Evolutionary conservation across 176 grass and related monocot genomes (phyloP), one percentile per base, ranked within the genome.

Genomic region (Triticum timopheevii): DNA sequence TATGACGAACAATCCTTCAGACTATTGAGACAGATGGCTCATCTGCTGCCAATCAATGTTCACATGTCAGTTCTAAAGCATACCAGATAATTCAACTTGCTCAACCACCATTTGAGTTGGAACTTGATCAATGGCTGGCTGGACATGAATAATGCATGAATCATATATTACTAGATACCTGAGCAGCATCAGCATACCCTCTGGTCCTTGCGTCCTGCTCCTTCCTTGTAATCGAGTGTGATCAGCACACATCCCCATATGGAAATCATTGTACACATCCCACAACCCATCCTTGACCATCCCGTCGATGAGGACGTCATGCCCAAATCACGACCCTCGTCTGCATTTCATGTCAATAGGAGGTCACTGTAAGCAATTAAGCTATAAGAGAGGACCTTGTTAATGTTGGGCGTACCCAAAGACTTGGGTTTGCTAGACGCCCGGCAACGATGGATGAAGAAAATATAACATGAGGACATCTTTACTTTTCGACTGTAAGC

Each of bases 231-330:
- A 98, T 83, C 0, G 94, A 93, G 84, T 94, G 86, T 93, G 80
- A 66, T 92, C 90, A 0, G 93, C 80, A 54, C 96, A 98, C 90
- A 94, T 98, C 47, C 96, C 96, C 96, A 98, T 96, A 1, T 80
- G 86, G 58, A 98, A 92, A 78, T 98, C 89, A 54, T 98, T 98
- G 40, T 96, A 96, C 9, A 88, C 96, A 87, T 98, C 96, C 96
- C 96, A 98, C 49, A 98, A 6, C 15, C 96, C 96, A 82, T 98
- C 96, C 88, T 94, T 98, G 0, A 98, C 85, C 93, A 98, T 94
- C 17, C 96, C 96, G 13, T 98, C 96, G 19, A 98, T 31, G 10
- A 98, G 87, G 8, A 71, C 88, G 47, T 95, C 96, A 44, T 98
- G 88, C 10, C 96, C 96, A 42, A 98, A 98, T 47, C 87, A 85